Conservation (phyloP, 306 rosid species). For the Arachis hypogaea region DNA sequence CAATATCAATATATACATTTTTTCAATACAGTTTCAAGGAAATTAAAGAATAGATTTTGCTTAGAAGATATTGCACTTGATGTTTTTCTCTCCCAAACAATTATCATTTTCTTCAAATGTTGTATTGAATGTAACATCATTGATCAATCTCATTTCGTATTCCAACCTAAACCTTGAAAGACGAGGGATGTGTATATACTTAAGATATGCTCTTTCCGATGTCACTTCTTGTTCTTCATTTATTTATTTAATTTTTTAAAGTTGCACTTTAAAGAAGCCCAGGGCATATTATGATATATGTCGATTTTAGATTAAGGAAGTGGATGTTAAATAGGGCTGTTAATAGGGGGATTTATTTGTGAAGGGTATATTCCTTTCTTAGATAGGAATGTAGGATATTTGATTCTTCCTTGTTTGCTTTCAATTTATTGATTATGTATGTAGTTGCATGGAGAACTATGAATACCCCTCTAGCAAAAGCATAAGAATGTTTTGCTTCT, state of each 20-base stretch:
- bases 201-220: constrained; percentile 13
- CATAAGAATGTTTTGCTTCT: not conserved
- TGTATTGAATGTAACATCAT: constrained; percentile 35
- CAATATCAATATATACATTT: constrained; percentile 35
- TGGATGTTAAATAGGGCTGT: too few relatives aligned
- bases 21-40: constrained; percentile 40
- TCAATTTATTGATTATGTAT: not conserved
- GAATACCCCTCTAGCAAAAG: not conserved
- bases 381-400: not conserved
- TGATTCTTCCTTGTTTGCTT: not conserved
- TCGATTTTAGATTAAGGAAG: too few relatives aligned
- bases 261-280: not conserved
- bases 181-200: constrained; percentile 28
- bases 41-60: constrained; percentile 39
- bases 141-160: constrained; percentile 20
- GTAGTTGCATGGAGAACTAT: not conserved
- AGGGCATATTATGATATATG: too few relatives aligned
- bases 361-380: too few relatives aligned
- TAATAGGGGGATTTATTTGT: too few relatives aligned
- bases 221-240: not conserved
- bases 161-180: constrained; percentile 25
- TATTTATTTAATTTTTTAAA: not conserved
- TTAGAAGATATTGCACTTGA: constrained; percentile 28
- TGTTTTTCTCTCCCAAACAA: constrained; percentile 18
- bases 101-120: constrained; percentile 18